Evolutionary conservation across 257 asterid genomes (phyloP).

Genomic region (Hygrophila difformis): DNA sequence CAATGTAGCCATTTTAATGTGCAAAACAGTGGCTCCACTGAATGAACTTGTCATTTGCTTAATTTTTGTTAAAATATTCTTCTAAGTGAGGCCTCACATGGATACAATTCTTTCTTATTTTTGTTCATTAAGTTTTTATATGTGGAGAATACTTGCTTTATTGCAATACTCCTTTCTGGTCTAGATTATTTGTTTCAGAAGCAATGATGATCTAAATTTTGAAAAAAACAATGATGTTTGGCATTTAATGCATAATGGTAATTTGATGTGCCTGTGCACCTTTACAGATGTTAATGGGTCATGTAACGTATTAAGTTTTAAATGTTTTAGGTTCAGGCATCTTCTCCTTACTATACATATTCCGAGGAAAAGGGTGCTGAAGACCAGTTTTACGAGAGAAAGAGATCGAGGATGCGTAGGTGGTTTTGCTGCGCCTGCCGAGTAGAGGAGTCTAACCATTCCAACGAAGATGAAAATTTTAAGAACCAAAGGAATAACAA

Average conservation of each 20-base stretch:
- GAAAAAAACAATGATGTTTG: neutral
- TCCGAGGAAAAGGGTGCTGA: slow-evolving; percentile 43
- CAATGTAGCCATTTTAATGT: neutral
- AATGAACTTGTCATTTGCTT: neutral
- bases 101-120: neutral
- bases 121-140: slow-evolving; percentile 4
- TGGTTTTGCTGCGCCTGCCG: slow-evolving; percentile 79
- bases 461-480: slow-evolving; percentile 56
- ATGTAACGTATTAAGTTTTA: neutral
- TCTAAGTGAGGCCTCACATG: neutral
- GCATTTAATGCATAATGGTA: neutral
- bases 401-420: slow-evolving; percentile 73
- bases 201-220: neutral
- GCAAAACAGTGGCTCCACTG: neutral
- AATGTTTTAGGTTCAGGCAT: slow-evolving; percentile 48
- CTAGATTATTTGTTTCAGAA: neutral
- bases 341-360: slow-evolving; percentile 51
- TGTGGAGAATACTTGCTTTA: neutral
- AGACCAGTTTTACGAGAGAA: slow-evolving; percentile 43
- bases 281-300: neutral
- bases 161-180: slow-evolving; percentile 3
- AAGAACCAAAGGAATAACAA: slow-evolving; percentile 54
- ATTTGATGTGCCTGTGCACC: slow-evolving; percentile 8
- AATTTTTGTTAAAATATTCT: neutral
- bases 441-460: slow-evolving; percentile 57